A percentile compares a stretch with the other conserved stretches of the same genome.
Evolutionary conservation across 2,329 filamentous ascomycete genomes (phyloP).

Genomic region (Colletotrichum gigasporum): DNA sequence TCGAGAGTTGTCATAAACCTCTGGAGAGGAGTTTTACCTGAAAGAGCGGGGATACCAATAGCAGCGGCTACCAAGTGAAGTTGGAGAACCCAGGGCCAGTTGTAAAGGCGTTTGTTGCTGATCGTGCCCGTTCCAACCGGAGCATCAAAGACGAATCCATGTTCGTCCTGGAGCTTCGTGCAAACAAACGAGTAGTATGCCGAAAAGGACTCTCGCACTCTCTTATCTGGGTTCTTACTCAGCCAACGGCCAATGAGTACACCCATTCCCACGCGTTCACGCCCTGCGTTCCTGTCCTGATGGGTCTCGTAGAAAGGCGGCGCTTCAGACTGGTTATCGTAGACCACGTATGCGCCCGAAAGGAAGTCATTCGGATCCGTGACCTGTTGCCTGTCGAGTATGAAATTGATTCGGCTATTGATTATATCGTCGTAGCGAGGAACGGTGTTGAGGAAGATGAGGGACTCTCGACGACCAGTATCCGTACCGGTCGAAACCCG

Average conservation of each 20-base stretch:
- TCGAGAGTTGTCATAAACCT: slow-evolving; percentile 23
- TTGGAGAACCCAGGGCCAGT: slow-evolving; percentile 28
- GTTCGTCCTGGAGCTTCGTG: slow-evolving; percentile 19
- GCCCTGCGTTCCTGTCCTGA: slow-evolving; percentile 23
- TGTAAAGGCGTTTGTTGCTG: slow-evolving; percentile 19
- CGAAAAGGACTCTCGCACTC: background rate
- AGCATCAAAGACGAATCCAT: slow-evolving; percentile 19
- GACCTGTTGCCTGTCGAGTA: slow-evolving; percentile 24
- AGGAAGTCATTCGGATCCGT: background rate
- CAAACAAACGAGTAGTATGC: slow-evolving; percentile 25
- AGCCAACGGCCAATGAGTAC: slow-evolving; percentile 27
- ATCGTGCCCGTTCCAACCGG: background rate
- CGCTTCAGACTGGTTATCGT: slow-evolving; percentile 28
- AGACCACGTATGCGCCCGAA: slow-evolving; percentile 18
- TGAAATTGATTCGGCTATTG: slow-evolving; percentile 18
- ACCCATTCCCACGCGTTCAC: slow-evolving; percentile 28
- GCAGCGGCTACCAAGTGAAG: slow-evolving; percentile 21
- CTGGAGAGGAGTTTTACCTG: background rate
- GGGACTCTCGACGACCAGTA: background rate
- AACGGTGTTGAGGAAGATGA: slow-evolving; percentile 25
- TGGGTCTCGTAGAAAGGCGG: slow-evolving; percentile 19
- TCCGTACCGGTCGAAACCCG: background rate
- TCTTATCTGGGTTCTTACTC: background rate
- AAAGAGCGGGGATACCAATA: slow-evolving; percentile 4
- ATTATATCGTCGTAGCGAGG: slow-evolving; percentile 17